Evolutionary conservation across 2,329 filamentous ascomycete genomes (phyloP), one percentile per base, ranked within the genome.

Genomic region (Fusarium setosum): DNA sequence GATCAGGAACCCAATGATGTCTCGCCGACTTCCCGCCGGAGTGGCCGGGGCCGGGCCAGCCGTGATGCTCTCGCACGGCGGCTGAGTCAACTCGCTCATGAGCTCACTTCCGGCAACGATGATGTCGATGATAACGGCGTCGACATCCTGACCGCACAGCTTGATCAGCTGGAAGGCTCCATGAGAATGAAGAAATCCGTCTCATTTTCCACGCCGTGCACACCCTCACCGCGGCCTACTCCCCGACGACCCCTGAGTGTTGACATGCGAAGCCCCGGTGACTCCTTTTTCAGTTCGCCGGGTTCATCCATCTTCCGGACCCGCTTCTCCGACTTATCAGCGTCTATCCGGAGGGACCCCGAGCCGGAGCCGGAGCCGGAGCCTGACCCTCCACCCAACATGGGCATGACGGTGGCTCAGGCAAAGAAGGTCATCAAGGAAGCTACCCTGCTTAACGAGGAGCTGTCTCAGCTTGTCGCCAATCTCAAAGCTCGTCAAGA

Each of bases 401-500:
- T 67, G 62, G 73, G 75, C 35, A 75, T 80, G 69, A 74, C 74
- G 20, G 72, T 66, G 20, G 67, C 57, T 24, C 74, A 81, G 65
- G 79, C 80, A 21, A 77, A 76, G 41, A 77, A 77, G 66, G 68
- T 79, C 23, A 75, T 80, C 23, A 69, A 69, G 23, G 77, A 80
- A 67, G 66, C 75, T 53, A 67, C 66, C 52, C 80, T 80, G 62
- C 74, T 90, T 4, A 84, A 83, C 35, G 75, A 78, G 17, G 82
- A 86, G 60, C 74, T 90, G 32, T 79, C 82, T 6, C 76, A 76
- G 6, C 79, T 87, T 11, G 78, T 87, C 31, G 75, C 75, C 24
- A 85, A 83, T 56, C 79, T 90, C 18, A 79, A 82, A 54, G 81
- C 81, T 35, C 81, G 88, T 35, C 84, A 85, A 63, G 85, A 89